A percentile compares a stretch with the other conserved stretches of the same genome.
These are phyloP conservation scores for Eruca vesicaria DNA, from an alignment of 441 rosid genomes.

Conservation along the genomic window DNA sequence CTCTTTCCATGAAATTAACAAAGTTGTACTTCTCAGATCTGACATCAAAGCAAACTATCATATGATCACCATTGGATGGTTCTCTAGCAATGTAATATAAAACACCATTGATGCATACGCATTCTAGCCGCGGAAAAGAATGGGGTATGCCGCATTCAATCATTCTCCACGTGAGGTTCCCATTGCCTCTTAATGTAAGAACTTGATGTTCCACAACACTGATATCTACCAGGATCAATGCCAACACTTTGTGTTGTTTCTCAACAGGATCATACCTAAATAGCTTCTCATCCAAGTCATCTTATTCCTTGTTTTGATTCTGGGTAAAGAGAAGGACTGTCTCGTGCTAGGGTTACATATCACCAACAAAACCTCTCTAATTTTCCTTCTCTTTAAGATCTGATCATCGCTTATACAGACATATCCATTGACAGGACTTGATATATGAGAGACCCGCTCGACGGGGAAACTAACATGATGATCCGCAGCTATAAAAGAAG, in stretches of 20 bases:
- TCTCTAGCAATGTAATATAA: not conserved
- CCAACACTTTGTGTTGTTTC: not conserved
- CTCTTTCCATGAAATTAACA: not conserved
- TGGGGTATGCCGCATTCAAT: not conserved
- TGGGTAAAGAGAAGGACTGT: not conserved
- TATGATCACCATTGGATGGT: no score
- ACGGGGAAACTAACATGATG: no score
- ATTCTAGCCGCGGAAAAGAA: not conserved
- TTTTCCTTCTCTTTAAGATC: not conserved
- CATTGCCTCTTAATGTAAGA: not conserved
- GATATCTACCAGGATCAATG: not conserved
- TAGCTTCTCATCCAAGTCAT: not conserved
- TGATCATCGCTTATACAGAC: not conserved
- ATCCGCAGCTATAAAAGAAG: no score
- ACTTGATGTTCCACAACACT: not conserved
- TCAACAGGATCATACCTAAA: not conserved
- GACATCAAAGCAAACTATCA: not conserved
- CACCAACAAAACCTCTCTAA: not conserved
- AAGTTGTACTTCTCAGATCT: not conserved
- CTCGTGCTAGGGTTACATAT: conserved; percentile 7
- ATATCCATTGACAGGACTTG: not conserved
- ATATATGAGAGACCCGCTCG: no score
- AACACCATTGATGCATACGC: not conserved
- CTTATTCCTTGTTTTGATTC: not conserved
- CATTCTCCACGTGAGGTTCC: not conserved